phyloP scores from a whole-genome alignment of 345 rosid species.

The Linum tenue region DNA sequence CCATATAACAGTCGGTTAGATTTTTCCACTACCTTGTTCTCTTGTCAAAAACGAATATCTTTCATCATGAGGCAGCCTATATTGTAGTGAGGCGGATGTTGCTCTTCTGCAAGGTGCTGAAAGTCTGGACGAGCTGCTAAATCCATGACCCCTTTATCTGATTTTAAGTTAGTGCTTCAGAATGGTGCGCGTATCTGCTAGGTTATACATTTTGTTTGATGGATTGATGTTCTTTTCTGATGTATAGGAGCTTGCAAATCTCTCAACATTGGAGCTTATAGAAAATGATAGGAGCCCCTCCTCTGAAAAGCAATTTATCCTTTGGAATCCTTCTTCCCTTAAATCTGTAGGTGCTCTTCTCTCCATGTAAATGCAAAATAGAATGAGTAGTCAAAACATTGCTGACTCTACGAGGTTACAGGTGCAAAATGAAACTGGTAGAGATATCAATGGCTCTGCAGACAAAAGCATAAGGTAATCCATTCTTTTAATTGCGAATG shows the following conservation, averaged over 20 bases:
- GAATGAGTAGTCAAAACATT: conserved; percentile 7
- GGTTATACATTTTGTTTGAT: too few species aligned
- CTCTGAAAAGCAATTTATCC: conserved; percentile 62
- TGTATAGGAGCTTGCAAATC: conserved; percentile 79
- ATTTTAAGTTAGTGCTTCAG: too few species aligned
- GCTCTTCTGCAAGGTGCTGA: too few species aligned
- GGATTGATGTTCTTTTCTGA: conserved; percentile 7
- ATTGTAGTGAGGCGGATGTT: too few species aligned
- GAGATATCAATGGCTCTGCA: conserved; percentile 18
- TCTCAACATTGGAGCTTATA: conserved; percentile 66
- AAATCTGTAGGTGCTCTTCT: conserved; percentile 32
- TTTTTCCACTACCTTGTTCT: too few species aligned
- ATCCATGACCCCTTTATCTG: too few species aligned
- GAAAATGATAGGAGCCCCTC: conserved; percentile 88
- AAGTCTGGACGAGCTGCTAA: too few species aligned
- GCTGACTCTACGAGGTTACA: conserved; percentile 29
- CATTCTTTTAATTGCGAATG: not conserved
- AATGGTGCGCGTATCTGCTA: too few species aligned
- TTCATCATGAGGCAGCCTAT: too few species aligned
- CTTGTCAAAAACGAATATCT: too few species aligned
- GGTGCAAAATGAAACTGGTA: conserved; percentile 31
- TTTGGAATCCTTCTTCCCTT: conserved; percentile 63
- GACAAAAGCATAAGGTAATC: conserved; percentile 33
- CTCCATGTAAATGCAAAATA: not conserved
- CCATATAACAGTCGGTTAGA: too few species aligned